Evolutionary conservation across 1,284 basidiomycete genomes (phyloP).

Genomic region (Moesziomyces antarcticus): DNA sequence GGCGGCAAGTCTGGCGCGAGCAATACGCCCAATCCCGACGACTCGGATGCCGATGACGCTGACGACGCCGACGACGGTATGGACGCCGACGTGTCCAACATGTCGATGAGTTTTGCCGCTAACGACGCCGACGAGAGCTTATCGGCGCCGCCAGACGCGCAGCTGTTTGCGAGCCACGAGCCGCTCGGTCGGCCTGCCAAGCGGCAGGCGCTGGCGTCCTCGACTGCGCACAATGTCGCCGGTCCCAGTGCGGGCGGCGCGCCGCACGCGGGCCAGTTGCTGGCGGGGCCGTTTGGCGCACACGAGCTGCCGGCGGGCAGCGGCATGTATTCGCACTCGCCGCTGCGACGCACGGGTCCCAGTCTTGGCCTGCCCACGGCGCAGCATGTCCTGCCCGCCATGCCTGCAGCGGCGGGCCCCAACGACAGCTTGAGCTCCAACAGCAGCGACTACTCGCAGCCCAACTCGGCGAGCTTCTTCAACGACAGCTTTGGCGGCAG

Average conservation of each 20-base stretch:
- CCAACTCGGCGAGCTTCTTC: slow-evolving; percentile 44
- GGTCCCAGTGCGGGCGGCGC: slow-evolving; percentile 20
- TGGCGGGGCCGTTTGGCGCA: slow-evolving; percentile 11
- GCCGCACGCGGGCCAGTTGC: slow-evolving; percentile 17
- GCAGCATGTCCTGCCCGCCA: slow-evolving; percentile 6
- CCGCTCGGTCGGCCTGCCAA: slow-evolving; percentile 13
- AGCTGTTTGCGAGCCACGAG: slow-evolving; percentile 26
- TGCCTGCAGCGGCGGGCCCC: slow-evolving; percentile 10
- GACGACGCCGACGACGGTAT: slow-evolving; percentile 37
- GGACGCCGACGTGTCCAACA: slow-evolving; percentile 41
- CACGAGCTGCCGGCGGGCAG: slow-evolving; percentile 10
- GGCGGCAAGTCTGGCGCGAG: slow-evolving; percentile 26
- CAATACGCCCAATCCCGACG: slow-evolving; percentile 34
- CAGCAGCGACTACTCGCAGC: slow-evolving; percentile 48
- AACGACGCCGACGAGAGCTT: slow-evolving; percentile 22
- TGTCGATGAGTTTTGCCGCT: slow-evolving; percentile 33
- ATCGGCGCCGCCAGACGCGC: slow-evolving; percentile 11
- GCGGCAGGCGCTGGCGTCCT: slow-evolving; percentile 25
- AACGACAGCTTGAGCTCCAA: slow-evolving; percentile 44
- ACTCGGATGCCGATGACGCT: slow-evolving; percentile 26
- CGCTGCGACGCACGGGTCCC: slow-evolving; percentile 31
- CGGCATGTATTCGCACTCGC: slow-evolving; percentile 27
- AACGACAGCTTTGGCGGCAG: slow-evolving; percentile 43
- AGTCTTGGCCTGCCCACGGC: slow-evolving; percentile 15
- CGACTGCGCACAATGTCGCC: slow-evolving; percentile 29